phyloP scores from a whole-genome alignment of 1,284 basidiomycete species.

The Apiotrichum gamsii region DNA sequence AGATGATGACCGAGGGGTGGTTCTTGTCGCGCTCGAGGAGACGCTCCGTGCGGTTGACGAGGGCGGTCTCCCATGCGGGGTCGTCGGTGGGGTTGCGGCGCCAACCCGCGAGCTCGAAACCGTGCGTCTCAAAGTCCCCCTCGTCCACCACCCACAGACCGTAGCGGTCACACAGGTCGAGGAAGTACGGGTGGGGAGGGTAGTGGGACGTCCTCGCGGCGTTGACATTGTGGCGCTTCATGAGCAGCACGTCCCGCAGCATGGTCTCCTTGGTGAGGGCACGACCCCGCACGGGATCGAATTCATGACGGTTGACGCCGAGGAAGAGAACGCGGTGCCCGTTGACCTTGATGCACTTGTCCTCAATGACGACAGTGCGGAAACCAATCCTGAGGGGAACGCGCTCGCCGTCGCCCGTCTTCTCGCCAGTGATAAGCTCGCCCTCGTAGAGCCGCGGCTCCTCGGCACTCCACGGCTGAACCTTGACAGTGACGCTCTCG shows the following conservation, averaged over 20 bases:
- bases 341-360: conserved; percentile 22
- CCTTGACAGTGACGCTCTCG: not conserved
- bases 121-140: conserved; percentile 27
- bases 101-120: conserved; percentile 19
- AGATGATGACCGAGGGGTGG: conserved; percentile 24
- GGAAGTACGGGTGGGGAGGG: conserved; percentile 23
- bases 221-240: conserved; percentile 28
- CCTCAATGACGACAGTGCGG: conserved; percentile 18
- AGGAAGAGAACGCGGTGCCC: conserved; percentile 19
- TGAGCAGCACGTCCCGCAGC: conserved; percentile 22
- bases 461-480: conserved; percentile 25
- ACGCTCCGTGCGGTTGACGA: conserved; percentile 18
- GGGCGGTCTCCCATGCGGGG: conserved; percentile 9
- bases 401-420: conserved; percentile 8
- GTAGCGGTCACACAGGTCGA: conserved; percentile 27
- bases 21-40: conserved; percentile 30
- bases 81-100: conserved; percentile 11
- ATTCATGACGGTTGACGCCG: conserved; percentile 29
- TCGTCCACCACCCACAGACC: conserved; percentile 29
- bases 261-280: conserved; percentile 15
- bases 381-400: conserved; percentile 25
- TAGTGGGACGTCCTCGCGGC: conserved; percentile 26
- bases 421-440: not conserved
- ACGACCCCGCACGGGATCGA: conserved; percentile 19
- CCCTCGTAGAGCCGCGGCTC: conserved; percentile 14